A percentile compares a stretch with the other conserved stretches of the same genome.
phyloP scores from a whole-genome alignment of 345 rosid species.

The Carallia brachiata region DNA sequence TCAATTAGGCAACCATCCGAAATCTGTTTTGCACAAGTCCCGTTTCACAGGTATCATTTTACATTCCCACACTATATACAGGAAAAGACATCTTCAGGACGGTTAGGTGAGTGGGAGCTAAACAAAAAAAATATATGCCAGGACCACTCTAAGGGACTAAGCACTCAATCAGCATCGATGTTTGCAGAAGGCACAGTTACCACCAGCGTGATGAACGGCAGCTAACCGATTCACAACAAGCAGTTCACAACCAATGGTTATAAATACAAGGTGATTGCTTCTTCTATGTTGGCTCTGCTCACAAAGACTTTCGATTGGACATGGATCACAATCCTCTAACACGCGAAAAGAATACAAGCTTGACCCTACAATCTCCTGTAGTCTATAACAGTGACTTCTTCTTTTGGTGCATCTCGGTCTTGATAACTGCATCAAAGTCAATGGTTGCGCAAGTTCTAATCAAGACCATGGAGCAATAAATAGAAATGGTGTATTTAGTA shows the following conservation, averaged over 20 bases:
- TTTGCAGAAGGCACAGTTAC: neutral
- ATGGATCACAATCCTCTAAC: neutral
- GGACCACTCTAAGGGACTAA: neutral
- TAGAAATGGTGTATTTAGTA: neutral
- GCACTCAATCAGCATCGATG: slow-evolving; percentile 8
- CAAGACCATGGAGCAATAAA: neutral
- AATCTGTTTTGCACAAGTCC: slow-evolving; percentile 6
- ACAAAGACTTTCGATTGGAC: neutral
- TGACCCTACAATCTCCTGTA: slow-evolving; percentile 81
- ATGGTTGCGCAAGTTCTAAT: neutral
- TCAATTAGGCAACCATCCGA: slow-evolving; percentile 12
- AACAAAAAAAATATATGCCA: slow-evolving; percentile 3
- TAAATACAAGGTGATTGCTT: slow-evolving; percentile 6
- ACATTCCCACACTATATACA: slow-evolving; percentile 20
- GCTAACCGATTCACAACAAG: neutral
- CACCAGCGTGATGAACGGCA: neutral
- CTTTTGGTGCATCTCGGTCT: slow-evolving; percentile 96
- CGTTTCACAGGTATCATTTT: slow-evolving; percentile 16
- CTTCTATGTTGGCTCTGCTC: neutral
- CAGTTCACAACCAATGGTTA: neutral
- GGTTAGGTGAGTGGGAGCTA: neutral
- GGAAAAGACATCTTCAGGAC: neutral
- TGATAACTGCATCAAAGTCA: slow-evolving; percentile 64
- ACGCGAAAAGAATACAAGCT: neutral
- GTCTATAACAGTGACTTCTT: slow-evolving; percentile 97